Base-by-base conservation (phyloP, 768 basidiomycete species). In the Floccularia luteovirens region DNA sequence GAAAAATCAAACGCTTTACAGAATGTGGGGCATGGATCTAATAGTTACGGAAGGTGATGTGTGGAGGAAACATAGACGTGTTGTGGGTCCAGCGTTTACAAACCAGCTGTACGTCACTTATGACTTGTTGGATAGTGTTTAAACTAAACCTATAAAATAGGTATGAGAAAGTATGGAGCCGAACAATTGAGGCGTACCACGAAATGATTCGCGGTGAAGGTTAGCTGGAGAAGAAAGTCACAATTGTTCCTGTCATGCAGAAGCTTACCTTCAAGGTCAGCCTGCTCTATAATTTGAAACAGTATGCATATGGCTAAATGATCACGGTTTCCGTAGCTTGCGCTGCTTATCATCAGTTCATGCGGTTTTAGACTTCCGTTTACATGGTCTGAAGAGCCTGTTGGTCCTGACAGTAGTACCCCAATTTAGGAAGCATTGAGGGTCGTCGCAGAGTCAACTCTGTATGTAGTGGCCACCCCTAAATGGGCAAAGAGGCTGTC, bases 1-100 rank as follows among this genome's bases (percentile, higher is more conserved):
- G 13, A 10, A 16, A 20, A 5, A 17, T 16, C 16, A 30, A 24
- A 28, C 7, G 23, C n/a, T 4, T 16, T 16, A 32, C 24, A 54
- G 54, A 10, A 39, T 63, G 16, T 64, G 59, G 49, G 66, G 65
- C 11, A 51, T 49, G 39, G 65, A 59, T 39, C 50, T 66, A 23
- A 51, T 62, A 11, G 55, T 58, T 11, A 42, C 53, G 1, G 61
- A 60, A 22, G 60, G 53, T 4, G 57, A 61, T 4, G 44, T 48
- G 16, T 64, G 61, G 60, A 52, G 54, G 36, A 55, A 56, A 12
- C 64, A 66, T 36, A 48, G 63, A 5, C 49, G 60, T 17, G 46
- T 62, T n/a, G 51, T 60, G 24, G 53, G 50, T 12, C 59, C 62
- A 36, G 57, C 61, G 2, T 68, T 66, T 46, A 56, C 51, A 12